Conservation (phyloP, 2,329 filamentous ascomycete species). For the Verticillium nubilum region DNA sequence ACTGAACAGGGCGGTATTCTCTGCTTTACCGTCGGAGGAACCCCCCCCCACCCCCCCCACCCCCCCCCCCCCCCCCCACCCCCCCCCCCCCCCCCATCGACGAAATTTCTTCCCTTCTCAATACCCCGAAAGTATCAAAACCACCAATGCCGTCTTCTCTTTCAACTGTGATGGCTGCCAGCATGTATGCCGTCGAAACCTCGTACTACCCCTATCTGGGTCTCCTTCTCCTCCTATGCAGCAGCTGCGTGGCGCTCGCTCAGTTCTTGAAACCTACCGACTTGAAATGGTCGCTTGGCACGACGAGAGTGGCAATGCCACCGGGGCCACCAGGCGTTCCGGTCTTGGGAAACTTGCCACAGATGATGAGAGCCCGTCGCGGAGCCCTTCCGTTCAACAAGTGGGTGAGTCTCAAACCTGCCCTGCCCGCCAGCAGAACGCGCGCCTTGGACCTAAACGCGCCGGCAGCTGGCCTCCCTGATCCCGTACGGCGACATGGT, state of each 20-base stretch:
- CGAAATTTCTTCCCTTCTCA: neutral
- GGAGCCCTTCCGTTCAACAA: neutral
- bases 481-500: constrained; percentile 20
- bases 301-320: neutral
- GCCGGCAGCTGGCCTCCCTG: neutral
- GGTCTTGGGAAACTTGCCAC: neutral
- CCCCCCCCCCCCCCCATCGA: neutral
- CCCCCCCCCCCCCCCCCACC: no score
- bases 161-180: neutral
- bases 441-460: neutral
- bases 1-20: neutral
- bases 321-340: neutral
- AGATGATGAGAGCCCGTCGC: constrained; percentile 2
- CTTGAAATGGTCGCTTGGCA: neutral
- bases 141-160: neutral
- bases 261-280: neutral
- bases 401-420: neutral
- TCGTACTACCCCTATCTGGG: neutral
- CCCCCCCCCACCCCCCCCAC: no score
- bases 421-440: neutral
- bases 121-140: neutral
- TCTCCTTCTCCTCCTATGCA: neutral
- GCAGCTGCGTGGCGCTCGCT: neutral
- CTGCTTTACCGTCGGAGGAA: neutral
- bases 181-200: neutral